phyloP scores from a whole-genome alignment of 352 stramenopile genomes.

The Albugo laibachii region DNA sequence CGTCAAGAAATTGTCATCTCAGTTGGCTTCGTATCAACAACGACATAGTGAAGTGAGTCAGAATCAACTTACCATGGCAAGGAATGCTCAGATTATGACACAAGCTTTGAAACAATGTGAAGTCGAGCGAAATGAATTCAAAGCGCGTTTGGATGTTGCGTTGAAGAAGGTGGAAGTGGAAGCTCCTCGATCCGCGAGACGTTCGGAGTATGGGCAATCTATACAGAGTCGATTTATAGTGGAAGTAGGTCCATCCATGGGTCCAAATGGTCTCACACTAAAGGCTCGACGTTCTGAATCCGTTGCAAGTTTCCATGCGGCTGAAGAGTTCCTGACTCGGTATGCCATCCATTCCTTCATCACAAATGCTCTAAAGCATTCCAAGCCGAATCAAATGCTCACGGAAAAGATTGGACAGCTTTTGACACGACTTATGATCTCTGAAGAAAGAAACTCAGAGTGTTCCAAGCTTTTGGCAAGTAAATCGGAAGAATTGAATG shows the following conservation, averaged over 20 bases:
- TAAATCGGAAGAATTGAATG: constrained; percentile 67
- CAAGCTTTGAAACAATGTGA: constrained; percentile 61
- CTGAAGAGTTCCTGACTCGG: constrained; percentile 79
- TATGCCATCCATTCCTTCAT: constrained; percentile 84
- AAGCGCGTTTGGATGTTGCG: constrained; percentile 64
- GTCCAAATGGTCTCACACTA: too few relatives aligned
- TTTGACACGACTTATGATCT: constrained; percentile 39
- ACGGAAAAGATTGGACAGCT: constrained; percentile 78
- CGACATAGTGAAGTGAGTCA: constrained; percentile 74
- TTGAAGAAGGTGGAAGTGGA: constrained; percentile 40
- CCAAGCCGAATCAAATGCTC: constrained; percentile 84
- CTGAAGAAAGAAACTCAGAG: constrained; percentile 50
- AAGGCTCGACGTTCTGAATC: too few relatives aligned
- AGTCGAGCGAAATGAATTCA: constrained; percentile 75
- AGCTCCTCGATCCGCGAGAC: background rate
- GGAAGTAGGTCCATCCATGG: too few relatives aligned
- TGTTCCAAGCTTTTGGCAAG: constrained; percentile 22
- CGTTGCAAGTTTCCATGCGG: constrained; percentile 1
- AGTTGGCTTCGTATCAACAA: constrained; percentile 78
- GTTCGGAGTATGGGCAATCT: background rate
- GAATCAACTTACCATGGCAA: constrained; percentile 79
- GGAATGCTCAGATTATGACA: constrained; percentile 85
- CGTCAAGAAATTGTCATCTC: constrained; percentile 85
- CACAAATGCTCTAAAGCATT: constrained; percentile 83
- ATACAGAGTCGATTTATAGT: background rate